Base-by-base conservation (phyloP, 345 rosid genomes). In the Mercurialis annua region DNA sequence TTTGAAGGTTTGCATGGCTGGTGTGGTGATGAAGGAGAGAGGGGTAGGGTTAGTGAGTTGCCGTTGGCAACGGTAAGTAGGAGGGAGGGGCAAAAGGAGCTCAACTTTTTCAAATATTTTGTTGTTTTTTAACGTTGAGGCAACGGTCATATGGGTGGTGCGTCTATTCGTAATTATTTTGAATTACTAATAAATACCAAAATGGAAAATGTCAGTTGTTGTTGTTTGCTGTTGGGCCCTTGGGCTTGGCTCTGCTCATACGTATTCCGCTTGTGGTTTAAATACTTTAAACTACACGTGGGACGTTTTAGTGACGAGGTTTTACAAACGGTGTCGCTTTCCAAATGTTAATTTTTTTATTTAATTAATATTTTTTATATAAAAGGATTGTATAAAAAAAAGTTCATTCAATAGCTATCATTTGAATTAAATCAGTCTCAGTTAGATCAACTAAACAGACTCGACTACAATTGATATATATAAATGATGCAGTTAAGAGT, bases 71-170 rank as follows among this genome's bases (percentile, higher is more conserved):
- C 85, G 84, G 85, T 78, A 75, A 76, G 74, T 54, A 58, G 67
- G 46, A 3, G 44, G 44, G 50, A 29, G n/a, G 42, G 50, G 16
- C 24, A 26, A 64, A 62, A n/a, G 30, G 59, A 52, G 3, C 18
- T 47, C 49, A 23, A 40, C 34, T 72, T 70, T 69, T 38, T 33
- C 66, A 68, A 53, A 26, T 0, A 2, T 16, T 60, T 62, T 26
- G 31, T 57, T 57, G 10, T 40, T 76, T 71, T 69, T 70, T 77
- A 83, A 77, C 87, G 90, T 83, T 83, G 80, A 7, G 17, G 59
- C 86, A 86, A 86, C 90, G 90, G 88, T 75, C 86, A 68, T 38
- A 2, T 60, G 52, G 21, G 16, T 70, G 71, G 63, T 21, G 59
- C 47, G 70, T 75, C 76, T 1, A 7, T 7, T 61, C 74, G 26